These are phyloP conservation scores for Melanogaster broomeanus DNA, from an alignment of 768 basidiomycete species.

Conservation along the genomic window DNA sequence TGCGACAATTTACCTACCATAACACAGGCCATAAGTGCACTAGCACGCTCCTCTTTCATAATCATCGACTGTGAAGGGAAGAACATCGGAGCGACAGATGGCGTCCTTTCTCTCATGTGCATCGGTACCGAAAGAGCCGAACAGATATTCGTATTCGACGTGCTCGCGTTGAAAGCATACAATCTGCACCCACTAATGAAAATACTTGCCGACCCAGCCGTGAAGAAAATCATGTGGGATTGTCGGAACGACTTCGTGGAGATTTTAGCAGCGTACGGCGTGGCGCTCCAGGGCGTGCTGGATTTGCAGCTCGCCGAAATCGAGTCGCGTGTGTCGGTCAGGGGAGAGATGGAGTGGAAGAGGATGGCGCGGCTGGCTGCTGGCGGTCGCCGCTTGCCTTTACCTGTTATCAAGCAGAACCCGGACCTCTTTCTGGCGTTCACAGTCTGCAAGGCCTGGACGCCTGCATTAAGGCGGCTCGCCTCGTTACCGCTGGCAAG, in stretches of 20 bases:
- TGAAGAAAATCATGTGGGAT: constrained; percentile 45
- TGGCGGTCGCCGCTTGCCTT: constrained; percentile 24
- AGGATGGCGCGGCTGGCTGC: constrained; percentile 28
- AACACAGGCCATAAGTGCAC: constrained; percentile 17
- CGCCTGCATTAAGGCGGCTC: constrained; percentile 29
- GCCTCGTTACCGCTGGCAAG: constrained; percentile 28
- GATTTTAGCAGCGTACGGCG: constrained; percentile 28
- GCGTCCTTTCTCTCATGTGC: constrained; percentile 38
- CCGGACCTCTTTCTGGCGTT: constrained; percentile 27
- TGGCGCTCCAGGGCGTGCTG: constrained; percentile 33
- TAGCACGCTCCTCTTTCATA: constrained; percentile 24
- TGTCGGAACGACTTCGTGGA: constrained; percentile 44
- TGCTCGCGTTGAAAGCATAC: constrained; percentile 26
- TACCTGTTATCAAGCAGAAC: constrained; percentile 24
- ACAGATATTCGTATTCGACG: constrained; percentile 39
- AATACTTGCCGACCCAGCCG: constrained; percentile 28
- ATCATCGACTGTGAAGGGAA: constrained; percentile 44
- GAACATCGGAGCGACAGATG: constrained; percentile 31
- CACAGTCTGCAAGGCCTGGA: constrained; percentile 40
- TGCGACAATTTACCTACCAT: constrained; percentile 16
- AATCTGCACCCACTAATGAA: constrained; percentile 25
- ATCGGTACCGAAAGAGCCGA: constrained; percentile 33
- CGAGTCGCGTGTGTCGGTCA: constrained; percentile 23
- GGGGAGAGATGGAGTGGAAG: constrained; percentile 27
- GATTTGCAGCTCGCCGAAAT: constrained; percentile 46